These are phyloP conservation scores for Colletotrichum coccodes DNA, from an alignment of 2,329 filamentous ascomycete genomes.

Conservation along the genomic window DNA sequence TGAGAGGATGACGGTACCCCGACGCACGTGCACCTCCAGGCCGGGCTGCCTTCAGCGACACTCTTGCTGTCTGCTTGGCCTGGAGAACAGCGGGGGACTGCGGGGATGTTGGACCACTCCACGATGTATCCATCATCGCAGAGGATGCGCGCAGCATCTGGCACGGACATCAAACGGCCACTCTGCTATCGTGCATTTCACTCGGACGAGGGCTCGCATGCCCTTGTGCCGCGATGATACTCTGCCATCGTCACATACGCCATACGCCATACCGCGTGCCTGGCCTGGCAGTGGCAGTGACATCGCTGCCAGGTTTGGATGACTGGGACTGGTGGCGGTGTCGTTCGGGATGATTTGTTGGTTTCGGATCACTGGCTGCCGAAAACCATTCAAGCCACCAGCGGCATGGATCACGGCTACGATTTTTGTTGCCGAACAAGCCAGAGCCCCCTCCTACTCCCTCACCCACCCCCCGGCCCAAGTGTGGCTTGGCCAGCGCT, in stretches of 20 bases:
- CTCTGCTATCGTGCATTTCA: neutral
- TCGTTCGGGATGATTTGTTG: constrained; percentile 6
- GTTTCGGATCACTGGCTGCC: constrained; percentile 22
- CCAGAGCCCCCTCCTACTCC: no score
- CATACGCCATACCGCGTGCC: neutral
- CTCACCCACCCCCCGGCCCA: neutral
- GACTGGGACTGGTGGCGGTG: neutral
- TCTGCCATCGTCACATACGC: neutral
- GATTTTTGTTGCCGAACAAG: neutral
- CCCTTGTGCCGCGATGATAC: neutral
- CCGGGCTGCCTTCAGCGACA: no score
- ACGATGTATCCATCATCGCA: neutral
- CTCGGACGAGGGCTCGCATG: neutral
- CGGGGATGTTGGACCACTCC: neutral
- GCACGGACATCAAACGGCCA: constrained; percentile 1
- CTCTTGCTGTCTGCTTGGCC: no score
- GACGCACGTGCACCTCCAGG: no score
- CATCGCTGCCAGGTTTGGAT: constrained; percentile 6
- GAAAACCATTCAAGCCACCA: constrained; percentile 19
- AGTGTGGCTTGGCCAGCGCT: constrained; percentile 24
- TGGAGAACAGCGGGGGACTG: neutral
- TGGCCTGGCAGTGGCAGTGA: constrained; percentile 1
- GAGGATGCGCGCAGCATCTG: no score
- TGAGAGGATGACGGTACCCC: neutral
- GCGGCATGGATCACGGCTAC: neutral